phyloP scores from a whole-genome alignment of 2,329 filamentous ascomycete genomes.

The Fusarium euwallaceae region DNA sequence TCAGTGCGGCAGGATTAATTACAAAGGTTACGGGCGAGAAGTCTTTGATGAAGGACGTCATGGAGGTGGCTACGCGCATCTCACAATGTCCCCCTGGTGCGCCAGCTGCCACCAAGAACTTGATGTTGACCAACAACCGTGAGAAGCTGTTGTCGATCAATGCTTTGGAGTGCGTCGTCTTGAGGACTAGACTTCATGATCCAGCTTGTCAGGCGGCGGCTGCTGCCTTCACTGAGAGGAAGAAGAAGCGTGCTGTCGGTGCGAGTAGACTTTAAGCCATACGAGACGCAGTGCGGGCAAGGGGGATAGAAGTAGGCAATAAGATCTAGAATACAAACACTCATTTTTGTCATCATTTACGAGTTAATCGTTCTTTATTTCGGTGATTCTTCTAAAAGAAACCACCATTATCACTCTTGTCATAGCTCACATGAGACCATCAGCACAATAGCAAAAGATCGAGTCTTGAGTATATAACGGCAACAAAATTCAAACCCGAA shows the following conservation, averaged over 20 bases:
- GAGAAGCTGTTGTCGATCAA: not conserved
- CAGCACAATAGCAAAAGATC: too few relatives aligned
- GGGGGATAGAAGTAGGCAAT: not conserved
- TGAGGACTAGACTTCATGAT: not conserved
- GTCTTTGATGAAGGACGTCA: not conserved
- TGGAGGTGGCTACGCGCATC: not conserved
- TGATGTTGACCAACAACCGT: not conserved
- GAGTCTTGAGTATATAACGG: too few relatives aligned
- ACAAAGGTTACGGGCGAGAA: not conserved
- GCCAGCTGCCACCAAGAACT: not conserved
- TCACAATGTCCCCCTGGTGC: not conserved
- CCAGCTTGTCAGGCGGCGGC: not conserved
- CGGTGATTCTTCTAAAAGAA: not conserved
- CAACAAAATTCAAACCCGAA: accelerated
- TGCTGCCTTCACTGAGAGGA: not conserved
- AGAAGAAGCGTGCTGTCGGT: not conserved
- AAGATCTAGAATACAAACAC: not conserved
- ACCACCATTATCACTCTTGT: too few relatives aligned
- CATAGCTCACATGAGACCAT: too few relatives aligned
- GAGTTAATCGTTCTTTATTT: not conserved
- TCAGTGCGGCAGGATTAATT: not conserved
- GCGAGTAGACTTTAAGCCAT: not conserved
- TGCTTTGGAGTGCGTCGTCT: not conserved
- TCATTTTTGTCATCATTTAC: not conserved
- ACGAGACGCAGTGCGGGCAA: not conserved